Percentiles rank a stretch among this genome's conserved stretches.
phyloP scores from a whole-genome alignment of 1,139 yeast species.

The Candida pseudoviswanathii region DNA sequence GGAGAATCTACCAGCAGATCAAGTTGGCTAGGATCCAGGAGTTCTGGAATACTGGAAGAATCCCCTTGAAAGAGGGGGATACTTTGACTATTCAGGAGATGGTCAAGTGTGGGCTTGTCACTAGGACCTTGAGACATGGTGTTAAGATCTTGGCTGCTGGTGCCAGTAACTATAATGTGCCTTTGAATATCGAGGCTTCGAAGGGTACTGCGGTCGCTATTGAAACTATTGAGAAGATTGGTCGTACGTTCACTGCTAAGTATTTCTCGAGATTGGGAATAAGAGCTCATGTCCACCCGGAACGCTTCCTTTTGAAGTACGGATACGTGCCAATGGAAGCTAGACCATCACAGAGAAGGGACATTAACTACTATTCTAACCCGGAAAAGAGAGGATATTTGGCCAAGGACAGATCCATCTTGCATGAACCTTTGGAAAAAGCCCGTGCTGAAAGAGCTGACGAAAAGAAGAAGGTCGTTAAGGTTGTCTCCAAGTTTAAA shows the following conservation, averaged over 20 bases:
- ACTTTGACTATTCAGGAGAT: slow-evolving; percentile 62
- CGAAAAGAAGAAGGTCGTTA: slow-evolving; percentile 28
- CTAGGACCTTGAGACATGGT: slow-evolving; percentile 76
- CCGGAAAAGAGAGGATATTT: slow-evolving; percentile 78
- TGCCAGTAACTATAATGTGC: slow-evolving; percentile 53
- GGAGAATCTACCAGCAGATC: slow-evolving; percentile 49
- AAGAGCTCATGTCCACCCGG: slow-evolving; percentile 77
- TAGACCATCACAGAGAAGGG: slow-evolving; percentile 82
- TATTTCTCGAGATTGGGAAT: slow-evolving; percentile 70
- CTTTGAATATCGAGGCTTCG: slow-evolving; percentile 77
- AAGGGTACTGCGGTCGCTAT: slow-evolving; percentile 79
- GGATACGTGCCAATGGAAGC: slow-evolving; percentile 86
- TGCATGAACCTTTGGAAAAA: slow-evolving; percentile 40
- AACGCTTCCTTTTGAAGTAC: slow-evolving; percentile 61
- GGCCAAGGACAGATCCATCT: slow-evolving; percentile 38
- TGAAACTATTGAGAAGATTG: slow-evolving; percentile 66
- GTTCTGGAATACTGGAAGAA: slow-evolving; percentile 67
- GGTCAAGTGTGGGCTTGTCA: slow-evolving; percentile 71
- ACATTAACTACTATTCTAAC: slow-evolving; percentile 75
- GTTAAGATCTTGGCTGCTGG: slow-evolving; percentile 81
- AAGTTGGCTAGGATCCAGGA: slow-evolving; percentile 61
- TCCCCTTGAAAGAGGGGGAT: slow-evolving; percentile 65
- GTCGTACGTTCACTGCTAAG: slow-evolving; percentile 73
- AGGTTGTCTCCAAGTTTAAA: slow-evolving; percentile 24
- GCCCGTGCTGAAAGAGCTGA: slow-evolving; percentile 23